Evolutionary conservation across 2,329 filamentous ascomycete genomes (phyloP).

Genomic region (Macroventuria anomochaeta): DNA sequence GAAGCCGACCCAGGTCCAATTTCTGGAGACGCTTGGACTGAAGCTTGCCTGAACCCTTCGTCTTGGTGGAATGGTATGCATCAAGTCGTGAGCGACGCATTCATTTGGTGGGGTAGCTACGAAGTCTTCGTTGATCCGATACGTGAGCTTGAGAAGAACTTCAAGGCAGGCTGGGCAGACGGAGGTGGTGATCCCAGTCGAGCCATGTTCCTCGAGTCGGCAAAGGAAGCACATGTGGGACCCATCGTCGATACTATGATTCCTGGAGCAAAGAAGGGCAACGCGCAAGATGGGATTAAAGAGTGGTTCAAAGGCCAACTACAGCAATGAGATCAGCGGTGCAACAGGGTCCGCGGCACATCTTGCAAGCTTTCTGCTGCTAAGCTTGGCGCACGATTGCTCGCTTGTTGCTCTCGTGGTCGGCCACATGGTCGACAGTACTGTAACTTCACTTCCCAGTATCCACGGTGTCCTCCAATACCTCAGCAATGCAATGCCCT

Average conservation of each 20-base stretch:
- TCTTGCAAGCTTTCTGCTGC: constrained; percentile 11
- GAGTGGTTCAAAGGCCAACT: constrained; percentile 20
- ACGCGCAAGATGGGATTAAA: constrained; percentile 21
- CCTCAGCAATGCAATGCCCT: background rate
- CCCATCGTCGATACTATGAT: constrained; percentile 29
- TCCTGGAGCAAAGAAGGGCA: constrained; percentile 9
- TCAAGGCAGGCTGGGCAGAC: constrained; percentile 24
- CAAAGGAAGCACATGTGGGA: constrained; percentile 26
- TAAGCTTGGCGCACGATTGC: constrained; percentile 3
- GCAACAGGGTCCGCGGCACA: background rate
- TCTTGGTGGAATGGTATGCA: constrained; percentile 20
- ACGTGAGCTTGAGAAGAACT: constrained; percentile 9
- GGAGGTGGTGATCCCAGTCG: constrained; percentile 22
- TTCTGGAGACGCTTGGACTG: constrained; percentile 24
- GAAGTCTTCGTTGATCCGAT: constrained; percentile 26
- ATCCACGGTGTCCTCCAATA: background rate
- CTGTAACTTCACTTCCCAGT: no score
- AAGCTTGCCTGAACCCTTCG: constrained; percentile 20
- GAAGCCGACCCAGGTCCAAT: constrained; percentile 19
- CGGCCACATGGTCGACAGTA: background rate
- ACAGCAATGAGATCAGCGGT: constrained; percentile 9
- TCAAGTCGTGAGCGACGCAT: constrained; percentile 16
- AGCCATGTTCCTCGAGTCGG: constrained; percentile 19
- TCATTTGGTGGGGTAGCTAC: constrained; percentile 16
- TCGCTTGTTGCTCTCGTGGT: constrained; percentile 4